Conservation (phyloP, 2,329 filamentous ascomycete species). For the Teratosphaeriaceae sp. region DNA sequence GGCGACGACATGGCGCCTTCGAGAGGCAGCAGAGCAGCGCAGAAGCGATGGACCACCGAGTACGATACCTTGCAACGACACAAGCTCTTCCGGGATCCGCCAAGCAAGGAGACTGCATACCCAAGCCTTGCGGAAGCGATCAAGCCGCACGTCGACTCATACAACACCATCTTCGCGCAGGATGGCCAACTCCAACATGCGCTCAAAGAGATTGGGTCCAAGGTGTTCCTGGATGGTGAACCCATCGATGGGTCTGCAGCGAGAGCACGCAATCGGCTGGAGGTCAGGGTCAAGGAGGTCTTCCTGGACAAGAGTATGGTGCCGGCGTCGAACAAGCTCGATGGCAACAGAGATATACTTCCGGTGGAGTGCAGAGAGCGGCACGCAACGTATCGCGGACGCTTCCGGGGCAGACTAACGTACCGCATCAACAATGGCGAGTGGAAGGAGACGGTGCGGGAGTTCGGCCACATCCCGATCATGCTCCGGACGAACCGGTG, state of each 20-base stretch:
- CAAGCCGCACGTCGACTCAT: conserved; percentile 87
- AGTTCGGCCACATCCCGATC: conserved; percentile 82
- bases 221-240: conserved; percentile 78
- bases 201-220: conserved; percentile 82
- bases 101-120: conserved; percentile 80
- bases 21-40: conserved; percentile 39
- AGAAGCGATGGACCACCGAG: conserved; percentile 72
- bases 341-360: conserved; percentile 74
- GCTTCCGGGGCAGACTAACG: conserved; percentile 74
- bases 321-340: conserved; percentile 76
- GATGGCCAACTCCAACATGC: conserved; percentile 68
- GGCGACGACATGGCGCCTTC: conserved; percentile 26
- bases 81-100: conserved; percentile 81
- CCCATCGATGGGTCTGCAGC: conserved; percentile 46
- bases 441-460: conserved; percentile 72
- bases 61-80: conserved; percentile 84
- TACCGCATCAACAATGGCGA: conserved; percentile 84
- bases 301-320: conserved; percentile 76
- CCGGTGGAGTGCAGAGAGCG: conserved; percentile 92
- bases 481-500: conserved; percentile 92
- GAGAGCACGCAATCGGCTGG: conserved; percentile 60
- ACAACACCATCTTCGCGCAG: conserved; percentile 78
- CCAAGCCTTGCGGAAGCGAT: conserved; percentile 81
- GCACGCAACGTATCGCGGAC: conserved; percentile 84
- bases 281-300: conserved; percentile 72